phyloP scores from a whole-genome alignment of 202 grass and related monocot species.

The Brachypodium distachyon region DNA sequence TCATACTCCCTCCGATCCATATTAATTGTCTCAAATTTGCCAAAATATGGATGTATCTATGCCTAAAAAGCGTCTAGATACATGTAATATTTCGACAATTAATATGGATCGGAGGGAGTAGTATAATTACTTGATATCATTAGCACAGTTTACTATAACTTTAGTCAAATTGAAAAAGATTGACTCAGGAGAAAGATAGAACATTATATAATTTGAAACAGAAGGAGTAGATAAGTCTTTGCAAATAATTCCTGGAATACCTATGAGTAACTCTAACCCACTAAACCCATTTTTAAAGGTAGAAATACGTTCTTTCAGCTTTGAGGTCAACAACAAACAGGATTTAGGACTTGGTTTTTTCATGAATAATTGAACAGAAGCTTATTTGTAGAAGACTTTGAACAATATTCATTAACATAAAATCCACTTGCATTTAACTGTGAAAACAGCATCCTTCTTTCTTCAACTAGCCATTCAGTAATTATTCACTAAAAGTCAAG shows the following conservation, averaged over 20 bases:
- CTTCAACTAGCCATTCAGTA: background rate
- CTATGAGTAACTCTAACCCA: background rate
- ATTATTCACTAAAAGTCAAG: background rate
- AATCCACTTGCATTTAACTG: background rate
- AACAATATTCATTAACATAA: background rate
- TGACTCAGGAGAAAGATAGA: too few relatives aligned
- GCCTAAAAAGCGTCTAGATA: too few relatives aligned
- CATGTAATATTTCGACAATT: too few relatives aligned
- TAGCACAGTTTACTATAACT: too few relatives aligned
- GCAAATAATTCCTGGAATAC: background rate
- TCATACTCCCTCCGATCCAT: too few relatives aligned
- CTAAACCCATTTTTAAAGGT: background rate
- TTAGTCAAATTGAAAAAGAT: too few relatives aligned
- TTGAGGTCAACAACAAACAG: background rate
- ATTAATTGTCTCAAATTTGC: too few relatives aligned
- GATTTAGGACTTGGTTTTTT: background rate
- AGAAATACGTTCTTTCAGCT: background rate
- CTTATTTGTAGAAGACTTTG: background rate
- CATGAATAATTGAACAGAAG: background rate
- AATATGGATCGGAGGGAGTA: too few relatives aligned
- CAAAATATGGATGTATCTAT: too few relatives aligned
- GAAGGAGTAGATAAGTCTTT: background rate
- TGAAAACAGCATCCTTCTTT: background rate
- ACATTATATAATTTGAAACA: too few relatives aligned
- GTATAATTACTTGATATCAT: too few relatives aligned